These are phyloP conservation scores for Coemansia biformis DNA, from an alignment of 192 early-diverging fungal species.

Conservation along the genomic window DNA sequence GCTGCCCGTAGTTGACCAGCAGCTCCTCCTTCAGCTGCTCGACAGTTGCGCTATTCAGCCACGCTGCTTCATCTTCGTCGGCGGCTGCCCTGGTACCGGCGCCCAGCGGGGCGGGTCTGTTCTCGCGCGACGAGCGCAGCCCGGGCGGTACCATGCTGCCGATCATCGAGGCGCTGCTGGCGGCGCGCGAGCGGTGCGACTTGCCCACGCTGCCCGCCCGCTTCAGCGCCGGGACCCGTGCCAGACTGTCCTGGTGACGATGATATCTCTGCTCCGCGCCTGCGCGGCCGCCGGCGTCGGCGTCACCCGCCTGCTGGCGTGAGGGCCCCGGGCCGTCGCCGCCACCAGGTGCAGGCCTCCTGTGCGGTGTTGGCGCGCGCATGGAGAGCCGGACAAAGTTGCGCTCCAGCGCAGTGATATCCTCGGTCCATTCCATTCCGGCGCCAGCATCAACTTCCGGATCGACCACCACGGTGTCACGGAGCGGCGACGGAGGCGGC, in stretches of 20 bases:
- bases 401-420: constrained; percentile 33
- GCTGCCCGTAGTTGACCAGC: constrained; percentile 45
- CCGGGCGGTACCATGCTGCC: constrained; percentile 42
- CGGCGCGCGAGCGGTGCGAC: constrained; percentile 30
- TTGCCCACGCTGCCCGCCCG: constrained; percentile 19
- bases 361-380: no score
- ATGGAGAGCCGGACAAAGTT: constrained; percentile 46
- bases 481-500: not conserved
- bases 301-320: not conserved
- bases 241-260: not conserved
- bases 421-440: constrained; percentile 42
- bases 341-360: constrained; percentile 6
- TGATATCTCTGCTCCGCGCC: not conserved
- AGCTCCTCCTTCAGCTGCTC: constrained; percentile 45
- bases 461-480: constrained; percentile 3
- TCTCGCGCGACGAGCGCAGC: constrained; percentile 22
- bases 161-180: constrained; percentile 24
- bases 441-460: constrained; percentile 14
- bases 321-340: not conserved
- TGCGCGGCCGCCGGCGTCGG: not conserved
- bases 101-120: not conserved
- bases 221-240: constrained; percentile 8
- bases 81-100: no score
- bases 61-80: constrained; percentile 2
- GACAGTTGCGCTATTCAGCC: constrained; percentile 30